Evolutionary conservation across 116 monocot genomes (phyloP).

Genomic region (Posidonia oceanica): DNA sequence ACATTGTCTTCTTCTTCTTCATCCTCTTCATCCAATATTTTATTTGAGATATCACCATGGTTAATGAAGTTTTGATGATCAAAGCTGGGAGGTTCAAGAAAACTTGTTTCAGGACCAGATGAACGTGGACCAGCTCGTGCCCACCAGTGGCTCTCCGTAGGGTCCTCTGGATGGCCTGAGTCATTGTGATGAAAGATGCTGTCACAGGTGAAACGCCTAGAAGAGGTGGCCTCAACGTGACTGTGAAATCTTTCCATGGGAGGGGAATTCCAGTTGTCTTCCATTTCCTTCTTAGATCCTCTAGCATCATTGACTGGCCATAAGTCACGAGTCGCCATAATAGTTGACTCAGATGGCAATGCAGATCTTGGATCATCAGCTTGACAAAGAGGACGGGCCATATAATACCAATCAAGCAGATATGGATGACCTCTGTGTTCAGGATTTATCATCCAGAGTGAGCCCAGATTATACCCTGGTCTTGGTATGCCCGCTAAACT

Average conservation of each 20-base stretch:
- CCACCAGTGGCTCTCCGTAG: conserved; percentile 42
- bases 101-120: conserved; percentile 24
- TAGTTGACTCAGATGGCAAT: conserved; percentile 2
- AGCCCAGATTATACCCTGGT: conserved; percentile 9
- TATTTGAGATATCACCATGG: conserved; percentile 11
- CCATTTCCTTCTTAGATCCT: conserved; percentile 13
- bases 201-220: conserved; percentile 6
- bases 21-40: conserved; percentile 16
- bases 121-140: conserved; percentile 10
- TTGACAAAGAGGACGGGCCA: conserved; percentile 13
- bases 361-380: neutral
- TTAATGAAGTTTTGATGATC: conserved; percentile 5
- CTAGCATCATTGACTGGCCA: neutral
- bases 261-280: conserved; percentile 15
- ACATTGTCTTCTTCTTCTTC: conserved; percentile 2
- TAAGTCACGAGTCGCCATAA: neutral
- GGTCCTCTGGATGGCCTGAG: conserved; percentile 7
- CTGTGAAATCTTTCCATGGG: conserved; percentile 21
- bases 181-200: conserved; percentile 11
- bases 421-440: conserved; percentile 50
- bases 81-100: conserved; percentile 42
- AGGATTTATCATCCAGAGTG: conserved; percentile 23
- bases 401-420: conserved; percentile 77
- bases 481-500: conserved; percentile 3
- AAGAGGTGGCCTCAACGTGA: conserved; percentile 16